These are phyloP conservation scores for Perkinsus marinus DNA, from an alignment of 169 alveolate species.

Conservation along the genomic window DNA sequence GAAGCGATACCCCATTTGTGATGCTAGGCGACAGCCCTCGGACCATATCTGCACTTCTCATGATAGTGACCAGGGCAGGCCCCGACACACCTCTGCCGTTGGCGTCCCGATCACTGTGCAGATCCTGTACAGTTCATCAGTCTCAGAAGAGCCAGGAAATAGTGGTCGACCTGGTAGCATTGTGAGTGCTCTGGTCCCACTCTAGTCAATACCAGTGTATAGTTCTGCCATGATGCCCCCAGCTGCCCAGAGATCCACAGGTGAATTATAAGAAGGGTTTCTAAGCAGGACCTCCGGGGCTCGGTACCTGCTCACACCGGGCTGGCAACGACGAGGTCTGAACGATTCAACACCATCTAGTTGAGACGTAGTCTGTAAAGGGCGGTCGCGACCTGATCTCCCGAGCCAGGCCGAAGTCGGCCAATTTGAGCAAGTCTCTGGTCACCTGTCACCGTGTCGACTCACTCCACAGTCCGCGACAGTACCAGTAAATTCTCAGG, in stretches of 20 bases:
- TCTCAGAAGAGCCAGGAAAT: constrained; percentile 60
- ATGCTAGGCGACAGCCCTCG: constrained; percentile 57
- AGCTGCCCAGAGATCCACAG: constrained; percentile 65
- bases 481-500: constrained; percentile 62
- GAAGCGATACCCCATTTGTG: constrained; percentile 42
- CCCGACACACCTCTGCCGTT: constrained; percentile 46
- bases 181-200: too few relatives aligned
- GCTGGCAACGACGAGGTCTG: not conserved
- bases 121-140: constrained; percentile 53
- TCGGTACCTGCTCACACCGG: constrained; percentile 31
- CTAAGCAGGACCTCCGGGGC: constrained; percentile 69
- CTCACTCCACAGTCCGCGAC: not conserved
- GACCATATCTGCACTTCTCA: constrained; percentile 34
- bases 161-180: constrained; percentile 35
- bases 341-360: constrained; percentile 55
- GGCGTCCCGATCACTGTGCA: constrained; percentile 71
- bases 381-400: constrained; percentile 77
- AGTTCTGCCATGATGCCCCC: constrained; percentile 67
- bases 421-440: constrained; percentile 62
- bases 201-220: constrained; percentile 23
- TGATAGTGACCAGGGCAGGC: not conserved
- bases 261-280: constrained; percentile 57
- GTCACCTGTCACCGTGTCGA: constrained; percentile 12
- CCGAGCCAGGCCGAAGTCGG: constrained; percentile 82
- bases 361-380: constrained; percentile 76